Percentiles rank a stretch among this genome's conserved stretches.
Conservation (phyloP, 1,139 yeast species). For the Scheffersomyces parashehatae region DNA sequence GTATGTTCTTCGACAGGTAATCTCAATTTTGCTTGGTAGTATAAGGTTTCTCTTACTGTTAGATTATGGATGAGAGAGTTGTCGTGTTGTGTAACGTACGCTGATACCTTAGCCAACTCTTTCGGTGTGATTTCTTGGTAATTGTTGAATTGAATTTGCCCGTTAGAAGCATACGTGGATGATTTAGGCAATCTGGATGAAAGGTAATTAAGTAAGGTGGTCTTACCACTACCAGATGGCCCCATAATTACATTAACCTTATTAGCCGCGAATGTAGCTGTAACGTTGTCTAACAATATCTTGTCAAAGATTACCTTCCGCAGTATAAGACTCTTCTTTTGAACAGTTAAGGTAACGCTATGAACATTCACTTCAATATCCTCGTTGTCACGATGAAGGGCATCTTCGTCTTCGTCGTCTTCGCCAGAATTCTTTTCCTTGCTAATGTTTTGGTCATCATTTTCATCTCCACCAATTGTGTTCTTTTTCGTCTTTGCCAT, state of each 20-base stretch:
- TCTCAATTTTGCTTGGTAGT: conserved; percentile 24
- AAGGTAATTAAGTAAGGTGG: conserved; percentile 22
- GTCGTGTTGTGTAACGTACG: conserved; percentile 26
- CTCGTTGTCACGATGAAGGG: not conserved
- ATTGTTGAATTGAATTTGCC: conserved; percentile 15
- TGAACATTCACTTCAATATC: conserved; percentile 18
- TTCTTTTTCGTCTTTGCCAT: conserved; percentile 47
- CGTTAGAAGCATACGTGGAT: conserved; percentile 12
- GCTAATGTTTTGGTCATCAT: conserved; percentile 7
- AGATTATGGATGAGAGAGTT: conserved; percentile 22
- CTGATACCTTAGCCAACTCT: conserved; percentile 18
- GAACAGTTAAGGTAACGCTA: conserved; percentile 21
- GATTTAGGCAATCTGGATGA: conserved; percentile 16
- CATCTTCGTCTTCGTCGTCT: conserved; percentile 6
- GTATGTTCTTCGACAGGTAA: conserved; percentile 18
- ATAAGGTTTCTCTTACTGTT: conserved; percentile 26
- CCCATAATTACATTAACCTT: conserved; percentile 28
- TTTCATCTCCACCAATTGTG: conserved; percentile 34
- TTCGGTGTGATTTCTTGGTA: conserved; percentile 12
- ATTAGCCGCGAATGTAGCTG: conserved; percentile 17
- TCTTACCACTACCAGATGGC: conserved; percentile 29
- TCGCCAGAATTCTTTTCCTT: conserved; percentile 4
- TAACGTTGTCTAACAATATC: conserved; percentile 15
- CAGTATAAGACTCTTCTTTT: conserved; percentile 5
- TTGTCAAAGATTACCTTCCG: conserved; percentile 5